Conservation (phyloP, 140 eudicot genomes). For the Erigeron philadelphicus region DNA sequence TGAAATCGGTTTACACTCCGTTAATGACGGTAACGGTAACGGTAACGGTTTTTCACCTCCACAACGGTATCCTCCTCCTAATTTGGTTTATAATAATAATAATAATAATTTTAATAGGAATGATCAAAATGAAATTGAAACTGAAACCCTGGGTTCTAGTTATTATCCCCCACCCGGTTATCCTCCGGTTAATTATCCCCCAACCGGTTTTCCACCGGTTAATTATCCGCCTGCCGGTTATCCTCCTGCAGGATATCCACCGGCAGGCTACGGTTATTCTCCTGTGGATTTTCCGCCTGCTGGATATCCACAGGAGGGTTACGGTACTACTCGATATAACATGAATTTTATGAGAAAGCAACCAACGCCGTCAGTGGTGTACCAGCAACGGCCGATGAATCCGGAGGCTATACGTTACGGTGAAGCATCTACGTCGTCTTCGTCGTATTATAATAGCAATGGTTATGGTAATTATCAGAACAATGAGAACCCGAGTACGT, state of each 20-base stretch:
- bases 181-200: conserved; percentile 16
- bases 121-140: background rate
- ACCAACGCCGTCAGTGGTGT: conserved; percentile 60
- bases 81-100: conserved; percentile 26
- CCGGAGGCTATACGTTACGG: conserved; percentile 53
- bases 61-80: conserved; percentile 25
- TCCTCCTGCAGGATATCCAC: conserved; percentile 17
- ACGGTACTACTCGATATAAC: conserved; percentile 36
- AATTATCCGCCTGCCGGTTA: conserved; percentile 26
- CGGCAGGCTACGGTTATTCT: conserved; percentile 18
- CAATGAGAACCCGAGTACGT: conserved; percentile 24
- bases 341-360: conserved; percentile 70
- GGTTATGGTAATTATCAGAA: conserved; percentile 22
- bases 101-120: background rate
- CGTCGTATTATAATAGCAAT: conserved; percentile 18
- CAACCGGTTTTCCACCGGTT: conserved; percentile 18
- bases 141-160: conserved; percentile 24
- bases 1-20: conserved; percentile 35
- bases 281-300: conserved; percentile 17
- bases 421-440: conserved; percentile 54
- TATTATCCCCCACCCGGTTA: conserved; percentile 23
- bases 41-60: conserved; percentile 22
- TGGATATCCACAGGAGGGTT: conserved; percentile 16
- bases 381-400: conserved; percentile 62
- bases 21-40: background rate